These are phyloP conservation scores for Talinum fruticosum DNA, from an alignment of 148 eudicot species.

Conservation along the genomic window DNA sequence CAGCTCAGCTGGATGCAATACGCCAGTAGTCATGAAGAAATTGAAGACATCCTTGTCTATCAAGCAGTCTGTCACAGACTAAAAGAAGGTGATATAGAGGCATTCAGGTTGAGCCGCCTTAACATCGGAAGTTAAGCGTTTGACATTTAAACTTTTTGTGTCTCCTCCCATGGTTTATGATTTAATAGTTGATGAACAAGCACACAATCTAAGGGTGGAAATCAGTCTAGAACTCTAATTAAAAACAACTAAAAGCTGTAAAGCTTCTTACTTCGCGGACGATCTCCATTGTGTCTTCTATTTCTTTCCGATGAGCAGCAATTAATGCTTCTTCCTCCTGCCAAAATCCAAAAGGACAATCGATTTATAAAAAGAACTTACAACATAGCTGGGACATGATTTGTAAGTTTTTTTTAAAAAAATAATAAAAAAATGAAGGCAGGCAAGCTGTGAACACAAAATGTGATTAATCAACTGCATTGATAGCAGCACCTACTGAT, in stretches of 20 bases:
- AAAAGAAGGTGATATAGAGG: neutral
- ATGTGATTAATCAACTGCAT: neutral
- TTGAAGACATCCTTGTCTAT: neutral
- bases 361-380: too few species aligned
- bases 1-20: neutral
- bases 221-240: neutral
- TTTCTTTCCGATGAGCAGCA: constrained; percentile 97
- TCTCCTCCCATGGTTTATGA: neutral
- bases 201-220: neutral
- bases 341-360: constrained; percentile 19
- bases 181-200: neutral
- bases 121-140: neutral
- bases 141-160: neutral
- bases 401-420: too few species aligned
- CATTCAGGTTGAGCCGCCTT: neutral
- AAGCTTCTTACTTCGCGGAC: constrained; percentile 87
- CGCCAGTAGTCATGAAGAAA: neutral
- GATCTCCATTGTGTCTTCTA: constrained; percentile 99
- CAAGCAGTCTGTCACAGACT: neutral
- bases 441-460: neutral
- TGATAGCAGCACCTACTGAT: neutral
- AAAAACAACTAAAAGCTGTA: neutral
- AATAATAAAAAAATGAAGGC: too few species aligned
- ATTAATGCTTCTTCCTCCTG: constrained; percentile 96
- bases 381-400: too few species aligned